Evolutionary conservation across 2,329 filamentous ascomycete genomes (phyloP), one percentile per base, ranked within the genome.

Genomic region (Teratosphaeria pseudoeucalypti): DNA sequence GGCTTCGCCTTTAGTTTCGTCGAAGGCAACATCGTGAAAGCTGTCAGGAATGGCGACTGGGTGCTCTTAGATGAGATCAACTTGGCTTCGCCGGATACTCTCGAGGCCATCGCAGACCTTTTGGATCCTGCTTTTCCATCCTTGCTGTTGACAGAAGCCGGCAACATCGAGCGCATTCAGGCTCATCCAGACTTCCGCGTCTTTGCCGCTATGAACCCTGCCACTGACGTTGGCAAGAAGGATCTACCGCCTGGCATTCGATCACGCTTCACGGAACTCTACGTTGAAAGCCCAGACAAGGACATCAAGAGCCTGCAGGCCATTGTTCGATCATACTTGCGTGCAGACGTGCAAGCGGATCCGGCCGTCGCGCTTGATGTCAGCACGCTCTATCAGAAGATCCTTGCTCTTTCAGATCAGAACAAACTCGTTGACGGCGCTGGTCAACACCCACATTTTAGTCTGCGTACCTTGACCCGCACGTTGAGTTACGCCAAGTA

Each of bases 171-270:
- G 73, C 85, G 92, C 64, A 86, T 99, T 39, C 82, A 86, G 62
- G 94, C 92, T 0, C 92, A 99, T 73, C 87, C 90, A 0, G 86
- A 96, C 64, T 99, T 99, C 73, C 86, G 94, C 47, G 89, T 99
- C 14, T 99, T 99, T 70, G 95, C 90, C 57, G 94, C 95, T 32
- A 99, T 99, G 94, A 99, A 99, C 70, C 94, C 94, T 34, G 94
- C 94, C 5, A 99, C 94, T 2, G 94, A 99, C 76, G 86, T 96
- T 59, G 94, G 95, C 62, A 99, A 99, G 76, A 87, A 92, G 59
- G 94, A 99, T 73, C 78, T 99, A 16, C 91, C 92, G 0, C 85
- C 89, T 58, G 92, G 92, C 1, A 84, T 97, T 52, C 82, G 92
- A 58, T 95, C 92, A 9, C 84, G 92, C 55, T 99, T 99, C 70